Evolutionary conservation across 257 asterid genomes (phyloP).

Genomic region (Voacanga thouarsii): DNA sequence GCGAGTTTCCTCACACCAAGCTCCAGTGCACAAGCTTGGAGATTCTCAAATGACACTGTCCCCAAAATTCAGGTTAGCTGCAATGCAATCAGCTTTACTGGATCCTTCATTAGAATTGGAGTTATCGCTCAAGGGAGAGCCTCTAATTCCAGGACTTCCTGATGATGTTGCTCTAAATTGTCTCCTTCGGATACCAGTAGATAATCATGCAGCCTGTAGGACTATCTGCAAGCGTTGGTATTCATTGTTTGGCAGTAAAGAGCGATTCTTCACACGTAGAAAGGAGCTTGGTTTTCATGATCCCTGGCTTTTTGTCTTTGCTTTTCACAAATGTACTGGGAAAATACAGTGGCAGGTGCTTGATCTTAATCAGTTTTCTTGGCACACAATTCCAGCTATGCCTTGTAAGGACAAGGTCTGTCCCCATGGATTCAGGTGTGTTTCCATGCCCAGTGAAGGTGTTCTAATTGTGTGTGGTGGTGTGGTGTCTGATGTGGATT

Average conservation of each 20-base stretch:
- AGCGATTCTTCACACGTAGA: slow-evolving; percentile 63
- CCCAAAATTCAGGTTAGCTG: slow-evolving; percentile 66
- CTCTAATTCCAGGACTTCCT: slow-evolving; percentile 83
- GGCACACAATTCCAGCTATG: slow-evolving; percentile 94
- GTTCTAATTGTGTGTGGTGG: slow-evolving; percentile 81
- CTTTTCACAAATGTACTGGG: slow-evolving; percentile 78
- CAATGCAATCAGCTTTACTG: slow-evolving; percentile 42
- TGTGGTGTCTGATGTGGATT: slow-evolving; percentile 67
- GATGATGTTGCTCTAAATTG: slow-evolving; percentile 90
- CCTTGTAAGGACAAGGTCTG: slow-evolving; percentile 89
- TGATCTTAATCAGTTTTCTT: slow-evolving; percentile 53
- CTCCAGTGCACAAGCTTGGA: slow-evolving; percentile 80
- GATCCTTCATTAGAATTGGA: slow-evolving; percentile 52
- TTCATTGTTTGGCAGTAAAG: slow-evolving; percentile 68
- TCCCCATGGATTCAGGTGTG: slow-evolving; percentile 85
- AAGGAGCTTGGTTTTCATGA: slow-evolving; percentile 77
- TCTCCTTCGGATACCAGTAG: slow-evolving; percentile 80
- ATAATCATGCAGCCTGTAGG: slow-evolving; percentile 48
- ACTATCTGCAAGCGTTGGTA: slow-evolving; percentile 78
- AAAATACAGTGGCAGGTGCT: slow-evolving; percentile 88
- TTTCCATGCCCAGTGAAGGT: slow-evolving; percentile 72
- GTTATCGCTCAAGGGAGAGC: slow-evolving; percentile 47
- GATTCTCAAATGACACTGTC: slow-evolving; percentile 85
- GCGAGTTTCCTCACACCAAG: slow-evolving; percentile 67
- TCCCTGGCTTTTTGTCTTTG: slow-evolving; percentile 86